These are phyloP conservation scores for Penicillium lagena DNA, from an alignment of 495 filamentous ascomycete species.

Conservation along the genomic window DNA sequence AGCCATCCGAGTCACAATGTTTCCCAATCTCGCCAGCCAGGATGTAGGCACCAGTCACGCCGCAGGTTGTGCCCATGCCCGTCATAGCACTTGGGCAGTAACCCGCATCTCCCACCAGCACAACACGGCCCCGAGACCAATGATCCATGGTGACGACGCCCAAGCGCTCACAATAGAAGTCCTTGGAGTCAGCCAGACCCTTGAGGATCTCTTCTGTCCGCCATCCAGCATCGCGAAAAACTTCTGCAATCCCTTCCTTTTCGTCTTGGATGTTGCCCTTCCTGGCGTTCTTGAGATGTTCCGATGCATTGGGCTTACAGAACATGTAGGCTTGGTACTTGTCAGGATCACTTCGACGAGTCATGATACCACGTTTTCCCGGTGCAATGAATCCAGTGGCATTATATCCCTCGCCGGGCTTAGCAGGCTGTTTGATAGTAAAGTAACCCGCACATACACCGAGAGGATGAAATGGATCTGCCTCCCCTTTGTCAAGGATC, in stretches of 20 bases:
- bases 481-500: conserved; percentile 15
- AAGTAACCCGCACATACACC: conserved; percentile 32
- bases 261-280: conserved; percentile 12
- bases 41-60: conserved; percentile 44
- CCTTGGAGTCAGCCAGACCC: conserved; percentile 27
- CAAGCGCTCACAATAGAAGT: conserved; percentile 42
- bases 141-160: conserved; percentile 33
- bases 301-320: conserved; percentile 12
- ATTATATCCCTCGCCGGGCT: conserved; percentile 22
- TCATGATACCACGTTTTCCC: conserved; percentile 27
- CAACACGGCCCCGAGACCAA: conserved; percentile 40
- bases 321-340: conserved; percentile 32
- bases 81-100: conserved; percentile 42
- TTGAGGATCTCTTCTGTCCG: conserved; percentile 31
- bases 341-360: conserved; percentile 27
- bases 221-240: conserved; percentile 42
- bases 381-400: conserved; percentile 26
- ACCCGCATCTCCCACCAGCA: conserved; percentile 51
- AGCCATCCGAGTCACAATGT: conserved; percentile 9
- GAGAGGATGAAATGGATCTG: conserved; percentile 16
- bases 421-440: conserved; percentile 20
- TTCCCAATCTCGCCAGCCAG: conserved; percentile 45
- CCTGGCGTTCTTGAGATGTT: conserved; percentile 12
- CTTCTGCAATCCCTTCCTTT: conserved; percentile 30
- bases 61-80: conserved; percentile 43